These are phyloP conservation scores for Fraxinus velutina DNA, from an alignment of 305 asterid species.

Conservation along the genomic window DNA sequence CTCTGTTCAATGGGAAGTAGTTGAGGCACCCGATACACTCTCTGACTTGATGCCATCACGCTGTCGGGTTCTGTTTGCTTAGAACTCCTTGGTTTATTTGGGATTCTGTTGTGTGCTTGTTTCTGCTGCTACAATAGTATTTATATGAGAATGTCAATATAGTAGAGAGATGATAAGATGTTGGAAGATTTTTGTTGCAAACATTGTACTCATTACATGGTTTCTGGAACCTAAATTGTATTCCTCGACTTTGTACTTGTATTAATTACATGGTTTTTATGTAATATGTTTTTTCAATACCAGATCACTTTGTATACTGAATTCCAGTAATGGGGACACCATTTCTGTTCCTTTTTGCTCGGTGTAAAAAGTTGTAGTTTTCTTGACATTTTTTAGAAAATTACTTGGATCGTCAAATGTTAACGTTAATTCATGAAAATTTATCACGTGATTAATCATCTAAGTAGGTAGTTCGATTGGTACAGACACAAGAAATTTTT, in stretches of 20 bases:
- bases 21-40: constrained; percentile 69
- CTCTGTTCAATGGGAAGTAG: constrained; percentile 61
- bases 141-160: constrained; percentile 14
- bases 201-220: constrained; percentile 19
- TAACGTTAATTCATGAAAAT: neutral
- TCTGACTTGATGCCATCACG: constrained; percentile 72
- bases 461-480: neutral
- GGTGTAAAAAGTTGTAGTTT: neutral
- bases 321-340: neutral
- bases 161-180: constrained; percentile 33
- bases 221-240: constrained; percentile 10
- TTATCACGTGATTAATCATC: neutral
- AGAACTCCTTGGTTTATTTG: constrained; percentile 23
- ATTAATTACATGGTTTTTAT: neutral
- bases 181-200: constrained; percentile 26
- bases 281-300: neutral
- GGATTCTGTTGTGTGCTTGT: constrained; percentile 5
- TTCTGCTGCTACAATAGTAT: constrained; percentile 22
- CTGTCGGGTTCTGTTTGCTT: constrained; percentile 87
- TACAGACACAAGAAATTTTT: neutral
- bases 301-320: neutral
- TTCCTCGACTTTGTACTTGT: neutral
- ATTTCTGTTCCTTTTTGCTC: neutral
- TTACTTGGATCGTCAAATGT: neutral
- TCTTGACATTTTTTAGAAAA: neutral